Conservation (phyloP, 1,139 yeast genomes). For the Pichia sp. region DNA sequence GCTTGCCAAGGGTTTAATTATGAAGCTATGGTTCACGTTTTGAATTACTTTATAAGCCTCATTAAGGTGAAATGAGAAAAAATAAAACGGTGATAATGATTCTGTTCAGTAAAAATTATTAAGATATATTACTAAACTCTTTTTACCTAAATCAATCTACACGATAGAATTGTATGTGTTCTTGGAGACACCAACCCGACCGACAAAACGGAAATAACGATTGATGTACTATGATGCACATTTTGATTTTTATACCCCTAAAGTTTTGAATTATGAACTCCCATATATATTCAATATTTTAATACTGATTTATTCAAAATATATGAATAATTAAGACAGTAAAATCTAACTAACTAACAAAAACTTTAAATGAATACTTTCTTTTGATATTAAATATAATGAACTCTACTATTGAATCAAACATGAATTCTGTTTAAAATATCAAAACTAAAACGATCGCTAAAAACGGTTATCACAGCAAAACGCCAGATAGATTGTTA, state of each 20-base stretch:
- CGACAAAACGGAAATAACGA: constrained; percentile 17
- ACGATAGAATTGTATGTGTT: constrained; percentile 27
- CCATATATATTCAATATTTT: neutral
- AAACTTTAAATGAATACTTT: neutral
- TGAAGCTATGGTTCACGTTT: too few relatives aligned
- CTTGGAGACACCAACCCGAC: constrained; percentile 31
- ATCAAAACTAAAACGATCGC: constrained; percentile 13
- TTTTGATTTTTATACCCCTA: constrained; percentile 15
- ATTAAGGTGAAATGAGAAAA: too few relatives aligned
- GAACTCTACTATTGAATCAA: neutral
- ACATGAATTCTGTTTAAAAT: neutral
- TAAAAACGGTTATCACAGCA: constrained; percentile 14
- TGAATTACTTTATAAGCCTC: too few relatives aligned
- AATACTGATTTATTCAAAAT: neutral
- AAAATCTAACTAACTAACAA: neutral
- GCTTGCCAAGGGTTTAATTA: too few relatives aligned
- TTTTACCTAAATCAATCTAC: too few relatives aligned
- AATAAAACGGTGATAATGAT: too few relatives aligned
- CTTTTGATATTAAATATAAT: neutral
- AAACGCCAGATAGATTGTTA: constrained; percentile 15
- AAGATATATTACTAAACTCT: too few relatives aligned
- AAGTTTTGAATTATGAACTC: constrained; percentile 1
- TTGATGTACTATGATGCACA: constrained; percentile 32
- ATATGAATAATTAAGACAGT: neutral
- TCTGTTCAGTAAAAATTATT: too few relatives aligned